phyloP scores from a whole-genome alignment of 805 yeast species.

The Suhomyces sp. region DNA sequence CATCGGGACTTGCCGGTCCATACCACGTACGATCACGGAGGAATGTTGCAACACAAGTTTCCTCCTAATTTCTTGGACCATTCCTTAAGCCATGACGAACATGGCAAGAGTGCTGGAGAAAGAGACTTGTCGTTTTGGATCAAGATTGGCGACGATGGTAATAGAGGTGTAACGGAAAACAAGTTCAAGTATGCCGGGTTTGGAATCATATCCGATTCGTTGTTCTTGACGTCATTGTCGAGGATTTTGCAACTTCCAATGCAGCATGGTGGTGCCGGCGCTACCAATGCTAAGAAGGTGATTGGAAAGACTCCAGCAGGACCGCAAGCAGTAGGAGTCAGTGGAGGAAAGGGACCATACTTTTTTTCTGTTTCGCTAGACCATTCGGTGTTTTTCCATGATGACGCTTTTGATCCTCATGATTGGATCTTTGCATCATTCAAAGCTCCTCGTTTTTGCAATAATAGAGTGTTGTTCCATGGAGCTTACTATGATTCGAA shows the following conservation, averaged over 20 bases:
- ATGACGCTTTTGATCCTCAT: constrained; percentile 33
- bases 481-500: constrained; percentile 30
- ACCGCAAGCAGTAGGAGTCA: background rate
- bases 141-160: constrained; percentile 22
- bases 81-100: constrained; percentile 22
- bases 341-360: constrained; percentile 21
- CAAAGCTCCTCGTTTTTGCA: constrained; percentile 28
- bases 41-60: constrained; percentile 24
- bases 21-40: constrained; percentile 16
- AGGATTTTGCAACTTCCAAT: constrained; percentile 29
- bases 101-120: constrained; percentile 25
- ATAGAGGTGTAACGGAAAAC: background rate
- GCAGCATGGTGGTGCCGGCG: constrained; percentile 6
- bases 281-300: constrained; percentile 2
- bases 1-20: constrained; percentile 17
- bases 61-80: constrained; percentile 26
- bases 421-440: constrained; percentile 32
- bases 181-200: constrained; percentile 30
- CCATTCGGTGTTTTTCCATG: constrained; percentile 37
- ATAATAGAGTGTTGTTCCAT: constrained; percentile 30
- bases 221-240: constrained; percentile 29
- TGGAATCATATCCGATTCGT: constrained; percentile 34
- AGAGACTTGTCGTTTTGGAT: constrained; percentile 35
- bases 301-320: background rate
- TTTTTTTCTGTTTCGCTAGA: constrained; percentile 35